Conservation (phyloP, 129 eudicot species). For the Arctium lappa region DNA sequence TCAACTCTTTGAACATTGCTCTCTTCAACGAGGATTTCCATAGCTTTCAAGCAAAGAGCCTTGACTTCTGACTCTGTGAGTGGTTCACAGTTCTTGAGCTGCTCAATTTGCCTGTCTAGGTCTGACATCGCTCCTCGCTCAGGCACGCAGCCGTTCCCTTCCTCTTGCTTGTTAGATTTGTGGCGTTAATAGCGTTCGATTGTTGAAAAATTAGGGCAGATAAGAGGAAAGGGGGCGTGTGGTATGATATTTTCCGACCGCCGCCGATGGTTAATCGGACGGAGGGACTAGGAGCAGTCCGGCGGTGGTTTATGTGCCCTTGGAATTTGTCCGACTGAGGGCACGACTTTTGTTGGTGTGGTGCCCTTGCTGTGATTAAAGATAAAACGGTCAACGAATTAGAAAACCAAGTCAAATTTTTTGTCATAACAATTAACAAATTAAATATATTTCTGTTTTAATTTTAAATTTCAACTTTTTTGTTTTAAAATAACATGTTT, state of each 20-base stretch:
- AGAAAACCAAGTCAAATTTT: neutral
- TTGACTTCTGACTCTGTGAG: slow-evolving; percentile 64
- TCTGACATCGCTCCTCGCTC: slow-evolving; percentile 44
- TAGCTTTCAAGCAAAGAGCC: slow-evolving; percentile 74
- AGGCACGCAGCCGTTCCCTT: neutral
- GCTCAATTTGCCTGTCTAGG: slow-evolving; percentile 88
- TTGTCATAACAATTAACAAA: neutral
- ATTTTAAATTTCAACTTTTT: no score
- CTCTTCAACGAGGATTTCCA: slow-evolving; percentile 84
- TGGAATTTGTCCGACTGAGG: neutral
- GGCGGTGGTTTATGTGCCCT: slow-evolving; percentile 8
- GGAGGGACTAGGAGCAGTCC: slow-evolving; percentile 10
- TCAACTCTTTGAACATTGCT: slow-evolving; percentile 84
- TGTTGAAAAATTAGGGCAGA: neutral
- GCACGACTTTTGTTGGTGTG: neutral
- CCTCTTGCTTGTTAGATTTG: neutral
- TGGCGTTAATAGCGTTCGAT: neutral
- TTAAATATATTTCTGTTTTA: no score
- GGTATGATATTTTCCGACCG: neutral
- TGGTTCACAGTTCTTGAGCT: slow-evolving; percentile 75
- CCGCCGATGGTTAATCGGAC: neutral
- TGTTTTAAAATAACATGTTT: no score
- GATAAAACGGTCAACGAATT: neutral
- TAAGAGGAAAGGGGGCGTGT: neutral
- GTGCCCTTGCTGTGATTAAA: neutral